Conservation (phyloP, 164 flowering plant genomes). For the Vitis rupestris region DNA sequence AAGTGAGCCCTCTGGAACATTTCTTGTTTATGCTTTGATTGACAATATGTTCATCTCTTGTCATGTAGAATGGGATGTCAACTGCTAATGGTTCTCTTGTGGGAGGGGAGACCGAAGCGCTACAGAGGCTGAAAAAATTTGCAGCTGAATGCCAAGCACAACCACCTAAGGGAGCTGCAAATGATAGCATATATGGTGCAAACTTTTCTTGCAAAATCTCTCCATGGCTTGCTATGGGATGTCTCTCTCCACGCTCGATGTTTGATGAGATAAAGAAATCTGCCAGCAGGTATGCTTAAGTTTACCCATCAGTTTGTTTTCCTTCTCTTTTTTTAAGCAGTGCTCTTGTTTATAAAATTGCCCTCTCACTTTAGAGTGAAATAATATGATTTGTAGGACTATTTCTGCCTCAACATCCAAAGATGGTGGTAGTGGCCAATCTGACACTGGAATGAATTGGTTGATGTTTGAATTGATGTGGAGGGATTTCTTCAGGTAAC, state of each 20-base stretch:
- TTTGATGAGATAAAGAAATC: conserved; percentile 88
- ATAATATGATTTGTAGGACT: conserved; percentile 35
- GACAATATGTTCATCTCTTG: conserved; percentile 4
- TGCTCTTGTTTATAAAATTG: neutral
- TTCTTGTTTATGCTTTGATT: neutral
- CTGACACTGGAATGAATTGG: conserved; percentile 75
- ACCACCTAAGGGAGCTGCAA: conserved; percentile 48
- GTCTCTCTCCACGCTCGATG: conserved; percentile 92
- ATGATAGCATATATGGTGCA: conserved; percentile 80
- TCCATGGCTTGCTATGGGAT: conserved; percentile 93
- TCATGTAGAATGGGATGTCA: conserved; percentile 66
- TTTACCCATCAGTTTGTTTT: neutral
- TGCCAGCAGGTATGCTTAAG: conserved; percentile 43
- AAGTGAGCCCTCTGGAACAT: neutral
- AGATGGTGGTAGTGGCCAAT: conserved; percentile 42
- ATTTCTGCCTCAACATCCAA: conserved; percentile 48
- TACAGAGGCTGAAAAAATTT: conserved; percentile 69
- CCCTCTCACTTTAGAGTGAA: neutral
- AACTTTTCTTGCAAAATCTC: conserved; percentile 94
- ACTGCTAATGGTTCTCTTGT: conserved; percentile 61
- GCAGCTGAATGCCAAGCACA: conserved; percentile 83
- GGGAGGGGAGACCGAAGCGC: conserved; percentile 94
- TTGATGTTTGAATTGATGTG: conserved; percentile 87
- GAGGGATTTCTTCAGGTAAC: conserved; percentile 99
- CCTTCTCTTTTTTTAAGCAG: neutral